Base-by-base conservation (phyloP, 371 early-diverging fungal species). In the Sporodiniella umbellata region DNA sequence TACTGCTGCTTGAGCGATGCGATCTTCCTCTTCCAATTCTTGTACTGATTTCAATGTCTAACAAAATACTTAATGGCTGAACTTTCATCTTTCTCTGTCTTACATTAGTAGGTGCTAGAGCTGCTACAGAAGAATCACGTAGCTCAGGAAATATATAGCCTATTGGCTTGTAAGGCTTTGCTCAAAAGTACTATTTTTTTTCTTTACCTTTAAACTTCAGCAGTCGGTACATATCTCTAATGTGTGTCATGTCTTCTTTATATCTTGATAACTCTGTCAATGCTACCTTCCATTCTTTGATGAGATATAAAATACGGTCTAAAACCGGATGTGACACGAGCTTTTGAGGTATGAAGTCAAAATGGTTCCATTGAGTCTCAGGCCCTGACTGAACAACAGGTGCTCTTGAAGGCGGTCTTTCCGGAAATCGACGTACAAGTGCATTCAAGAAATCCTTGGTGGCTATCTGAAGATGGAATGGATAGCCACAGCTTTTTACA, bases 401-500 rank as follows among this genome's bases (percentile, higher is more conserved):
- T 2, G 58, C 58, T 48, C 63, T 45, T 57, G 85, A 83, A 21
- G 81, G 81, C 3, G 92, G 90, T 11, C 80, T 71, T 47, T 92
- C 93, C 4, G 98, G 97, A 55, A 97, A 96, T 53, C 86, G 78
- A 30, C 87, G 77, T 19, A 95, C 93, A 26, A 98, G 82, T 47
- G 90, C 92, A 67, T 95, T 96, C 47, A 98, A 70, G 62, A 98
- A 97, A 53, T 96, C 98, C 58, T 94, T 94, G 25, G 90, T 85
- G 17, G 88, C 87, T 37, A 98, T 84, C 58, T 95, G 94, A 53
- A 93, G 75, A 55, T 98, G 97, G 57, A 98, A 94, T 0, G 98
- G 85, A 66, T 94, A 92, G 0, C 96, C 97, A 68, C 97, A 96
- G 64, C 97, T 96, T 70, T 96, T 95, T 49, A 95, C 92, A 56